These are phyloP conservation scores for Cnidoscolus chayamansa DNA, from an alignment of 441 rosid species.

Conservation along the genomic window DNA sequence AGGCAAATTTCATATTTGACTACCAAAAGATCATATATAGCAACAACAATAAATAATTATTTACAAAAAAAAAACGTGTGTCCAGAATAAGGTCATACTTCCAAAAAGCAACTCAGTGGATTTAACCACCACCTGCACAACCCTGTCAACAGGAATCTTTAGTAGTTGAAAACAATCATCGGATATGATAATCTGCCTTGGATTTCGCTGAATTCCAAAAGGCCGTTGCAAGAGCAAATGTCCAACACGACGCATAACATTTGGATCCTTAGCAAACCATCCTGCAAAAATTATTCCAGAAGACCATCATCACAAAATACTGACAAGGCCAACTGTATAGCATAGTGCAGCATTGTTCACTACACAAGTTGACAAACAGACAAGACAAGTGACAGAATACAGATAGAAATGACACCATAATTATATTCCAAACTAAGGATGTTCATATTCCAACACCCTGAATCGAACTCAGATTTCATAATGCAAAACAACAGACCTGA, in stretches of 20 bases:
- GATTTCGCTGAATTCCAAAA: slow-evolving; percentile 68
- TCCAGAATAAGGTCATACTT: slow-evolving; percentile 55
- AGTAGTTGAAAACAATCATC: slow-evolving; percentile 82
- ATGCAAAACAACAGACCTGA: background rate
- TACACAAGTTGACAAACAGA: background rate
- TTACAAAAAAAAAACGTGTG: background rate
- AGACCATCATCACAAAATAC: slow-evolving; percentile 12
- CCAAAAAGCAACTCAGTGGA: slow-evolving; percentile 85
- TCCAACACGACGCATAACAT: slow-evolving; percentile 74
- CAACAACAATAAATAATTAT: slow-evolving; percentile 6
- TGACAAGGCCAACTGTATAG: background rate
- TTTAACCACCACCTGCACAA: slow-evolving; percentile 64
- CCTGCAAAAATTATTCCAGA: slow-evolving; percentile 47
- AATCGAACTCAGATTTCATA: background rate
- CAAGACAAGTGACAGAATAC: too few species aligned
- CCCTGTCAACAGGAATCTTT: slow-evolving; percentile 67
- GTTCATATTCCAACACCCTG: background rate
- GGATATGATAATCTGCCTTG: slow-evolving; percentile 81
- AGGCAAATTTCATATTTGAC: slow-evolving; percentile 1
- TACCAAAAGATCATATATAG: slow-evolving; percentile 1
- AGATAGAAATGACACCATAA: background rate
- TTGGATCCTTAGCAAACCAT: slow-evolving; percentile 90
- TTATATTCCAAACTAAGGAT: background rate
- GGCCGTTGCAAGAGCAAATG: slow-evolving; percentile 89
- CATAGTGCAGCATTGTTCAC: background rate